phyloP scores from a whole-genome alignment of 2,329 filamentous ascomycete species.

The Raffaelea deltoideospora region DNA sequence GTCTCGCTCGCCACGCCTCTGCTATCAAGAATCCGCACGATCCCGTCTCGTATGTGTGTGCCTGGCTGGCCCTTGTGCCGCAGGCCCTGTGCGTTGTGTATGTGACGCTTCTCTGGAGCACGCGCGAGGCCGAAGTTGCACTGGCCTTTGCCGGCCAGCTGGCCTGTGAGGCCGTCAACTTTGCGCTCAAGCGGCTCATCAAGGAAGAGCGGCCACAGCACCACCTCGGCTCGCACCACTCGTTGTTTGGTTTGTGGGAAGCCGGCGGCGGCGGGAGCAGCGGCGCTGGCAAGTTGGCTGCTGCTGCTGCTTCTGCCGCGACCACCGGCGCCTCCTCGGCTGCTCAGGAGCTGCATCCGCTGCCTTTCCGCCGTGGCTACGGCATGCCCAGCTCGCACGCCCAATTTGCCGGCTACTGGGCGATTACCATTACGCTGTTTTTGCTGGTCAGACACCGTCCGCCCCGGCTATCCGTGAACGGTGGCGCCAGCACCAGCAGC shows the following conservation, averaged over 20 bases:
- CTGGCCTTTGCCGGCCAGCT: constrained; percentile 89
- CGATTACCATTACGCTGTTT: constrained; percentile 70
- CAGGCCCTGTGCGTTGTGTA: constrained; percentile 87
- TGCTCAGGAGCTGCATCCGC: neutral
- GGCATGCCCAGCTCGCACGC: constrained; percentile 94
- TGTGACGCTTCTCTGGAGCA: constrained; percentile 76
- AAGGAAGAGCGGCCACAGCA: constrained; percentile 78
- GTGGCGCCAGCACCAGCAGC: neutral
- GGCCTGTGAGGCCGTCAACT: constrained; percentile 82
- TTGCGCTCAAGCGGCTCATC: constrained; percentile 74
- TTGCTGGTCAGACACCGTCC: constrained; percentile 66
- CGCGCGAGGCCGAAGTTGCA: constrained; percentile 75
- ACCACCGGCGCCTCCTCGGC: neutral
- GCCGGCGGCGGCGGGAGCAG: neutral
- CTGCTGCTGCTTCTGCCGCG: too few relatives aligned
- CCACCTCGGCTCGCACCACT: constrained; percentile 49
- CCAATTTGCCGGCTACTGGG: constrained; percentile 89
- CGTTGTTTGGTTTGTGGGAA: constrained; percentile 20
- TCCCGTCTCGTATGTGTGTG: constrained; percentile 70
- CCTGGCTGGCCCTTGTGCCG: constrained; percentile 85
- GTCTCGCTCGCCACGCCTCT: too few relatives aligned
- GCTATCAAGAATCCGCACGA: constrained; percentile 90
- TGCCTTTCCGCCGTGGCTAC: constrained; percentile 42
- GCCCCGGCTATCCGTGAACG: too few relatives aligned
- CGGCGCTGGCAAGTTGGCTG: too few relatives aligned